Base-by-base conservation (phyloP, 1,284 basidiomycete genomes). In the Tausonia pullulans region DNA sequence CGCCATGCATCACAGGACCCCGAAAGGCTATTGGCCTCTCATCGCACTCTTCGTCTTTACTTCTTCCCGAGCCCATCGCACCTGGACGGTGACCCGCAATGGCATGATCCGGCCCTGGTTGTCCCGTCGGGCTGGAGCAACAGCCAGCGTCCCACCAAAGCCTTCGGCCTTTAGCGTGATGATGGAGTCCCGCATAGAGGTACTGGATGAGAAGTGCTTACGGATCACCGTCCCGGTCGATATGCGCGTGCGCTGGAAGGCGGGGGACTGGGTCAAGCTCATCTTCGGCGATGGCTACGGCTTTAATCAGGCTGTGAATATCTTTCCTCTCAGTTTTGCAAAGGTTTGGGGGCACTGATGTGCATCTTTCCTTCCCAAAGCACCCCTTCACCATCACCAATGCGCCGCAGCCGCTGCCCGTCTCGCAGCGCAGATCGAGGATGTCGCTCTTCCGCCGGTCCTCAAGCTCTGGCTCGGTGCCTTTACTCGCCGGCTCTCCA, bases 351-450 rank as follows among this genome's bases (percentile, higher is more conserved):
- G 8, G 11, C 39, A 11, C 8, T 49, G 9, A 49, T 27, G 27
- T n/a, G n/a, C 14, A n/a, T 46, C 14, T 27, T 8, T 8, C 5
- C 5, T 16, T 40, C 39, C 10, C 2, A 16, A 62, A 53, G 61
- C 61, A 63, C 48, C 61, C 61, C 39, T 63, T 63, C 61, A 55
- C 61, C 4, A 63, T 63, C 27, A 43, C 55, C 16, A 63, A 63
- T 39, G 49, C 61, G 5, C 61, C 61, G 2, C 40, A 45, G 2
- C 45, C 61, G 11, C 14, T 50, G 40, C 49, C 44, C 16, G 48
- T n/a, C 16, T 3, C 44, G 2, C 50, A 61, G n/a, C 49, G 52
- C 14, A 49, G 55, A n/a, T 2, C 54, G 16, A 14, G 39, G n/a
- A 46, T 46, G 16, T n/a, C 9, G 13, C 14, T 13, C 43, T 14